Base-by-base conservation (phyloP, 139 green algal species). In the Volvox africanus region DNA sequence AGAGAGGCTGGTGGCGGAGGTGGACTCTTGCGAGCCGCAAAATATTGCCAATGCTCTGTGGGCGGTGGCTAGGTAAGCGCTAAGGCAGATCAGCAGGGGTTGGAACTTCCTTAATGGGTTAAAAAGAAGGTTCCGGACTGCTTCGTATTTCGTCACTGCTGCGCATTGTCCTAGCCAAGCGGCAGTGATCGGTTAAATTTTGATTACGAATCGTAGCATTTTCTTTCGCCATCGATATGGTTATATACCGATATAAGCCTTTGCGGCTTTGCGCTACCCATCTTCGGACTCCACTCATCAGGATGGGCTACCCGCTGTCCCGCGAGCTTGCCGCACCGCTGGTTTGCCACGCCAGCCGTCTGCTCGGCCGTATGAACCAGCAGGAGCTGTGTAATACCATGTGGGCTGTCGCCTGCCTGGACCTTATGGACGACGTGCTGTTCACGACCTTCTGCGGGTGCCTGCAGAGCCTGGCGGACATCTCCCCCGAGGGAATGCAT, bases 31-130 rank as follows among this genome's bases (percentile, higher is more conserved):
- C 13, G 90, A 92, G 92, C 88, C 93, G 9, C 94, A 96, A 87
- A 93, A 94, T 86, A 30, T 95, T 24, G 89, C 91, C 82, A 95
- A 95, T 89, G 80, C 44, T 26, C 81, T 96, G 55, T 95, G 91
- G 92, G 94, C 94, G 1, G 82, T 92, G 28, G 92, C 93, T 21
- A 86, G 81, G 89, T 89, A 67, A 1, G 85, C n/a, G n/a, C n/a
- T n/a, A n/a, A n/a, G n/a, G n/a, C n/a, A n/a, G n/a, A n/a, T n/a
- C n/a, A n/a, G n/a, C n/a, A n/a, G n/a, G n/a, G n/a, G n/a, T n/a
- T 55, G 44, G 44, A 55, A 55, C 44, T 55, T 55, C n/a, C n/a
- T n/a, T n/a, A n/a, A n/a, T n/a, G n/a, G n/a, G n/a, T n/a, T n/a
- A n/a, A n/a, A n/a, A n/a, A n/a, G n/a, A n/a, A n/a, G n/a, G n/a